These are phyloP conservation scores for Hapsidospora chrysogenum DNA, from an alignment of 495 filamentous ascomycete genomes.

Conservation along the genomic window DNA sequence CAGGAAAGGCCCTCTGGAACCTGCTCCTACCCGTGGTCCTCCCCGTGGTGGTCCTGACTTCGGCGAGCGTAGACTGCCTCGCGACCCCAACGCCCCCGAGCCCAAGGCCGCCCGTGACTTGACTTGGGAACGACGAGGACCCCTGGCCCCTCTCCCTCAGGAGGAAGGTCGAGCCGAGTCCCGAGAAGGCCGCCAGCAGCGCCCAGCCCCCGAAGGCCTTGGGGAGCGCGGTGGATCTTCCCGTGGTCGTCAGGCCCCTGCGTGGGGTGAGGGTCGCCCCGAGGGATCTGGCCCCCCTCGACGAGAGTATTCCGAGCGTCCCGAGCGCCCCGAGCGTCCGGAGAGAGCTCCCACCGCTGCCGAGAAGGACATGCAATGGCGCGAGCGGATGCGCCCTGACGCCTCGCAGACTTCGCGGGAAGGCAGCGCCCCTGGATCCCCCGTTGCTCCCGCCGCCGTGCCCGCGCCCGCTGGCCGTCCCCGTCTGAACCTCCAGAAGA, in stretches of 20 bases:
- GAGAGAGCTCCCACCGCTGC: slow-evolving; percentile 68
- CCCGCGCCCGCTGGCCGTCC: slow-evolving; percentile 46
- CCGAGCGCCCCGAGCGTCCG: slow-evolving; percentile 50
- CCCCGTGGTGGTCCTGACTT: slow-evolving; percentile 16
- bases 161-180: slow-evolving; percentile 33
- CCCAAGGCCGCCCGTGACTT: slow-evolving; percentile 68
- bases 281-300: slow-evolving; percentile 67
- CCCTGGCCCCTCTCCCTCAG: slow-evolving; percentile 53
- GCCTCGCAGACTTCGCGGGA: slow-evolving; percentile 28
- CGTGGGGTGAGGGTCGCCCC: slow-evolving; percentile 72
- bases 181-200: slow-evolving; percentile 53
- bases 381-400: slow-evolving; percentile 67
- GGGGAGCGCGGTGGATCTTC: slow-evolving; percentile 20
- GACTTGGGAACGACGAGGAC: slow-evolving; percentile 93
- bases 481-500: slow-evolving; percentile 69
- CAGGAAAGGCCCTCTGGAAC: slow-evolving; percentile 70
- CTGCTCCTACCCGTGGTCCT: slow-evolving; percentile 33
- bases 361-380: slow-evolving; percentile 78
- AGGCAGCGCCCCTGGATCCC: slow-evolving; percentile 57
- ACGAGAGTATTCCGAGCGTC: slow-evolving; percentile 55
- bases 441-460: slow-evolving; percentile 28
- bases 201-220: slow-evolving; percentile 41
- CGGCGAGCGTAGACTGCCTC: slow-evolving; percentile 9
- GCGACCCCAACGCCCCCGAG: slow-evolving; percentile 41
- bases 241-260: slow-evolving; percentile 51